Evolutionary conservation across 768 basidiomycete species (phyloP), one percentile per base, ranked within the genome.

Genomic region (Boletus barrowsii): DNA sequence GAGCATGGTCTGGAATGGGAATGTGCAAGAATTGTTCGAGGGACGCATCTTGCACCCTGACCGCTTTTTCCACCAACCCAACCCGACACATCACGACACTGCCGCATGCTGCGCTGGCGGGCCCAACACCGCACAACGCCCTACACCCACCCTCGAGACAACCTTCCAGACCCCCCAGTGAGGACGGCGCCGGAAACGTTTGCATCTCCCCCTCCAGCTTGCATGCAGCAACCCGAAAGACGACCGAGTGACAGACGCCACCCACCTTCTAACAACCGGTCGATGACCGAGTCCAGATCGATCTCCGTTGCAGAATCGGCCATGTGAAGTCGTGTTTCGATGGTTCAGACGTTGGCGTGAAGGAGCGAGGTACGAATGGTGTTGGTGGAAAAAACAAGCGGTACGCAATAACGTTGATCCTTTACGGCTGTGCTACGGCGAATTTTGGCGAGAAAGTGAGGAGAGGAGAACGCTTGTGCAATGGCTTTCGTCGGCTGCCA

Each of bases 221-320:
- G 46, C 30, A 32, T 35, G 36, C 53, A 50, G 41, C 26, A 35
- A 26, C 55, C 57, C 49, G 44, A 62, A 47, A 57, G 62, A 65
- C 47, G 51, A 53, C 43, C 45, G 63, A 68, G 57, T 42, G 13
- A 69, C 47, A 54, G 56, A 62, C 61, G 67, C 70, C 69, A 70
- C 88, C 75, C 79, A 96, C 96, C 96, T 87, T 98, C 96, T 60
- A 98, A 80, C 59, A 98, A 81, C 57, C 94, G 83, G 86, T 98
- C 96, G 69, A 99, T 98, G 79, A 99, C 93, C 73, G 93, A 95
- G 81, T 99, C 96, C 58, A 98, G 84, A 83, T 99, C 96, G 76
- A 99, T 96, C 73, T 98, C 96, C 69, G 88, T 88, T 57, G 83
- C 76, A 62, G 85, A 77, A 67, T 92, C 89, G 68, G 88, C 84